Conservation (phyloP, 495 filamentous ascomycete genomes). For the Trichoderma virens region DNA sequence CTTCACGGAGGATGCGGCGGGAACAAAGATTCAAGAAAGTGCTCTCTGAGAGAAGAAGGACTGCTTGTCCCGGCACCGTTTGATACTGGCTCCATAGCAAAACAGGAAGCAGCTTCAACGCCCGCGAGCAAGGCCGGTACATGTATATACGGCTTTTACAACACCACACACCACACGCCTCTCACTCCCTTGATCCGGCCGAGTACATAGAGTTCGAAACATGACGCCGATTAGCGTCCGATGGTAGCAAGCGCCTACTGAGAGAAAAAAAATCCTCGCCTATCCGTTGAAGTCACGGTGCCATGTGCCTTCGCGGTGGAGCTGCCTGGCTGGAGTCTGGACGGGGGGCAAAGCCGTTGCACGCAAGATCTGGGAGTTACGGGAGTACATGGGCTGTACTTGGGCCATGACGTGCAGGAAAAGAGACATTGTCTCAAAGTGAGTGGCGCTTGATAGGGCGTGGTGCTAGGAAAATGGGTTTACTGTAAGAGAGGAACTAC, state of each 20-base stretch:
- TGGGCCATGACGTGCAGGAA: neutral
- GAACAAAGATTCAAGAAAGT: neutral
- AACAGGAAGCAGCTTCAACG: neutral
- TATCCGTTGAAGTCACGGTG: conserved; percentile 4
- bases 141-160: neutral
- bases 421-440: neutral
- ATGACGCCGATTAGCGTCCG: conserved; percentile 8
- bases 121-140: neutral
- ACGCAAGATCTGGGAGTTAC: neutral
- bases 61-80: neutral
- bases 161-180: neutral
- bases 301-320: conserved; percentile 7
- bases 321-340: neutral
- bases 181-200: no score
- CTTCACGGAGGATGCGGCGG: neutral
- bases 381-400: neutral
- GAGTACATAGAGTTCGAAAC: neutral
- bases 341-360: neutral
- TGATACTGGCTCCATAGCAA: conserved; percentile 7
- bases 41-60: neutral
- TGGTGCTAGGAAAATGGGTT: no score
- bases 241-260: conserved; percentile 2
- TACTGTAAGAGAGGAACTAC: no score
- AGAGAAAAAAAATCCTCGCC: neutral
- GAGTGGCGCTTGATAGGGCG: no score